A percentile compares a stretch with the other conserved stretches of the same genome.
Evolutionary conservation across 345 rosid genomes (phyloP).

Genomic region (Erucastrum elatum): DNA sequence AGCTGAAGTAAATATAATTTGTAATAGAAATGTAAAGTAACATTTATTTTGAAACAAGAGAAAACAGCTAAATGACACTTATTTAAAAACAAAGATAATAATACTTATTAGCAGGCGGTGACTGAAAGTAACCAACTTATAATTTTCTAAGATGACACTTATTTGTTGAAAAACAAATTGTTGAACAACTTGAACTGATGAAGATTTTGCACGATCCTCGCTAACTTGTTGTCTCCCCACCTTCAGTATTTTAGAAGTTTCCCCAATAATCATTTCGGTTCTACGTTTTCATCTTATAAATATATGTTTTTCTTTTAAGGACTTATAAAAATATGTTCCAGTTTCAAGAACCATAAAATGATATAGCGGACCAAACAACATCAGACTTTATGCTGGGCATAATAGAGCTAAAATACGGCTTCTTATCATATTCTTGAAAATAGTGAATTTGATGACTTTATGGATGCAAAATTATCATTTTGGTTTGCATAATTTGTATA

Average conservation of each 20-base stretch:
- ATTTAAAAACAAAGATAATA: no score
- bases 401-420: neutral
- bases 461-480: no score
- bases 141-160: neutral
- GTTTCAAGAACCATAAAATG: neutral
- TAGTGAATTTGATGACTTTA: neutral
- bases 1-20: no score
- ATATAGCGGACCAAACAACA: neutral
- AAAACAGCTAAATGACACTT: no score
- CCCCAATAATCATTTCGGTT: slow-evolving; percentile 4
- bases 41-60: no score
- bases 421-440: neutral
- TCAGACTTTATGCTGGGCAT: neutral
- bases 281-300: neutral
- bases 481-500: no score
- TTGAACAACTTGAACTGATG: neutral
- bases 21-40: no score
- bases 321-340: neutral
- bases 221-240: slow-evolving; percentile 34
- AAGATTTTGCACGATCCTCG: slow-evolving; percentile 38
- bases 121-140: neutral
- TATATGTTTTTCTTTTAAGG: no score
- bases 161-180: slow-evolving; percentile 9
- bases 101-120: neutral
- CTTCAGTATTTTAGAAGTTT: slow-evolving; percentile 10